These are phyloP conservation scores for Backusella westeae DNA, from an alignment of 192 early-diverging fungal species.

Conservation along the genomic window DNA sequence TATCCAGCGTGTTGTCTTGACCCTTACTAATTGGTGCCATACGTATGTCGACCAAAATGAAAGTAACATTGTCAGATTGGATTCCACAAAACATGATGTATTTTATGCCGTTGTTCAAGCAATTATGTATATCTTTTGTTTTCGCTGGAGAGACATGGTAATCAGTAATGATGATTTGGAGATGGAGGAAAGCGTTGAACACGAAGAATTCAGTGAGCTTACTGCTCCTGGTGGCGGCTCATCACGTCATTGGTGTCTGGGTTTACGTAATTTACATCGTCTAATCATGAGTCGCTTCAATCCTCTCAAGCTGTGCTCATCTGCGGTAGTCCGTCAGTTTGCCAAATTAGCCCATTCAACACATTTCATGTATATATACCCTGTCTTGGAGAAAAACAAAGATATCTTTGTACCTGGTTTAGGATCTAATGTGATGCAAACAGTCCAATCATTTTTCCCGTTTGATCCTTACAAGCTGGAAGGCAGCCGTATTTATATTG, in stretches of 20 bases:
- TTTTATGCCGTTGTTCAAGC: constrained; percentile 89
- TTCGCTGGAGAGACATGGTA: constrained; percentile 84
- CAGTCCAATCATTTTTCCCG: constrained; percentile 78
- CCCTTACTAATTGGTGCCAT: constrained; percentile 65
- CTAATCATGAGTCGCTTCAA: constrained; percentile 74
- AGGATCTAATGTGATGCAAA: constrained; percentile 21
- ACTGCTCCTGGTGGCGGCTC: constrained; percentile 10
- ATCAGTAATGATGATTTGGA: constrained; percentile 24
- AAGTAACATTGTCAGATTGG: constrained; percentile 28
- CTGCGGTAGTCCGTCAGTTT: constrained; percentile 82
- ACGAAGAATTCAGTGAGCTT: constrained; percentile 5
- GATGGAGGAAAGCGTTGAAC: constrained; percentile 15
- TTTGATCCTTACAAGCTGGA: constrained; percentile 88
- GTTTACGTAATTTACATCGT: constrained; percentile 63
- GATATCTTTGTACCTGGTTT: constrained; percentile 35
- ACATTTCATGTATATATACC: constrained; percentile 84
- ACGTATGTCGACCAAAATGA: constrained; percentile 70
- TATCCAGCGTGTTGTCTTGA: constrained; percentile 62
- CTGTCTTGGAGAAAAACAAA: constrained; percentile 68
- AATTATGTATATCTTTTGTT: constrained; percentile 92
- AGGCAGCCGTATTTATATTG: constrained; percentile 64
- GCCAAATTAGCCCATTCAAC: constrained; percentile 71
- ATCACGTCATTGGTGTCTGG: constrained; percentile 55
- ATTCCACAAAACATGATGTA: constrained; percentile 66
- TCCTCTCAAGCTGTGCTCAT: constrained; percentile 79